These are phyloP conservation scores for Eustoma russellianum DNA, from an alignment of 257 asterid species.

Conservation along the genomic window DNA sequence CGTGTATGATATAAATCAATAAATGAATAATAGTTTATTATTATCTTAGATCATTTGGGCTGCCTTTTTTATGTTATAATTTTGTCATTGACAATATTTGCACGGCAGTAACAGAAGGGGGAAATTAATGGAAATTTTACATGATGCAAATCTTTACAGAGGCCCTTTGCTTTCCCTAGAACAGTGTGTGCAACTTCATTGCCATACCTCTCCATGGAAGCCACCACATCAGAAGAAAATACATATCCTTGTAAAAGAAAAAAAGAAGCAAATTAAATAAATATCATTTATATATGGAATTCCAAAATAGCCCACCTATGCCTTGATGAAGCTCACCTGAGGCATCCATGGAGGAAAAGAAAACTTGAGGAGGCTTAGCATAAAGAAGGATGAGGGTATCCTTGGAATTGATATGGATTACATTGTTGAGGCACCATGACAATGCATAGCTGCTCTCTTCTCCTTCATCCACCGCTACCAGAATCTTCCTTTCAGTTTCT, in stretches of 20 bases:
- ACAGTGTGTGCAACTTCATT: conserved; percentile 35
- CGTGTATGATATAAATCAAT: not conserved
- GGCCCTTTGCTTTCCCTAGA: conserved; percentile 33
- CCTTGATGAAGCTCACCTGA: conserved; percentile 31
- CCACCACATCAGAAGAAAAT: conserved; percentile 35
- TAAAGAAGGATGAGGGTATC: conserved; percentile 53
- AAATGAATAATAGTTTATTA: too few species aligned
- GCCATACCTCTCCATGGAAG: conserved; percentile 40
- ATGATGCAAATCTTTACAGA: conserved; percentile 26
- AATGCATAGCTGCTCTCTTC: conserved; percentile 63
- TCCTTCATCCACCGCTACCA: conserved; percentile 68
- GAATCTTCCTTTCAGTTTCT: conserved; percentile 29
- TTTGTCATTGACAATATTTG: too few species aligned
- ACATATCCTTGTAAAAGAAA: conserved; percentile 29
- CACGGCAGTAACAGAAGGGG: not conserved
- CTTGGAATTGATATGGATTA: conserved; percentile 21
- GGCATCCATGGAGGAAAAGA: conserved; percentile 41
- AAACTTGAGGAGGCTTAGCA: conserved; percentile 31
- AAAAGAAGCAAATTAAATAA: not conserved
- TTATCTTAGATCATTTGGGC: too few species aligned
- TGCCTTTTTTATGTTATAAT: not conserved
- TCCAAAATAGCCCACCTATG: not conserved
- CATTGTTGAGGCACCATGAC: conserved; percentile 55
- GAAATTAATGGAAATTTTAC: conserved; percentile 7
- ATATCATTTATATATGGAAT: not conserved